phyloP scores from a whole-genome alignment of 2,329 filamentous ascomycete species.

The Fusarium pilosicola region DNA sequence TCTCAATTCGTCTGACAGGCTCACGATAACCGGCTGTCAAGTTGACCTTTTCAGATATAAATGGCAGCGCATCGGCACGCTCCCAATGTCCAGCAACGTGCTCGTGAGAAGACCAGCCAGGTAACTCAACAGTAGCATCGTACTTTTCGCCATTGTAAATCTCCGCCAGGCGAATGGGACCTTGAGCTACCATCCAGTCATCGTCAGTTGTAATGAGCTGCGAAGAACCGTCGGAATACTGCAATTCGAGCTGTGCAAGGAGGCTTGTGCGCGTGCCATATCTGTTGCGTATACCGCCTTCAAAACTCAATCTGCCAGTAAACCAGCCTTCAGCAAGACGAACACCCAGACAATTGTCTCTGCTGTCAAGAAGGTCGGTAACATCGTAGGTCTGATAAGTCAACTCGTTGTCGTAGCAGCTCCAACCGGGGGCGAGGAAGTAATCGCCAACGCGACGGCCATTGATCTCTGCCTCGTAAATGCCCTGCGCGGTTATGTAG shows the following conservation, averaged over 20 bases:
- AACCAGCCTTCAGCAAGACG: constrained; percentile 63
- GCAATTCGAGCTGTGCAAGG: constrained; percentile 53
- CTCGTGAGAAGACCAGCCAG: constrained; percentile 25
- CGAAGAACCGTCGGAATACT: constrained; percentile 44
- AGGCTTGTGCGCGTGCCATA: constrained; percentile 54
- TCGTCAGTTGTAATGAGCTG: constrained; percentile 50
- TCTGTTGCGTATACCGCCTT: constrained; percentile 42
- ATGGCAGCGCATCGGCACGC: constrained; percentile 9
- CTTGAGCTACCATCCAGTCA: constrained; percentile 50
- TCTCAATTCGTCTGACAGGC: constrained; percentile 54
- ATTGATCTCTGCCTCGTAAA: constrained; percentile 59
- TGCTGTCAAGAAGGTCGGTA: constrained; percentile 48
- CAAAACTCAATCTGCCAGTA: constrained; percentile 49
- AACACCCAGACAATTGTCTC: constrained; percentile 30
- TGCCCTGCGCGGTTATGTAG: constrained; percentile 58
- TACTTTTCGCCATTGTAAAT: constrained; percentile 65
- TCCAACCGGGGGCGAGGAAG: constrained; percentile 63
- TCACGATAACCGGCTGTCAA: constrained; percentile 56
- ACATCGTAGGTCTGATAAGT: constrained; percentile 65
- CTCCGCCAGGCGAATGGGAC: constrained; percentile 51
- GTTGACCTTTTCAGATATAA: constrained; percentile 10
- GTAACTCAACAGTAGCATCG: constrained; percentile 49
- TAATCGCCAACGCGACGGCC: constrained; percentile 52
- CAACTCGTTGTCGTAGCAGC: constrained; percentile 58
- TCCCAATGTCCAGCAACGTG: constrained; percentile 17